Percentiles rank a stretch among this genome's conserved stretches.
Evolutionary conservation across 768 basidiomycete species (phyloP).

Genomic region (Daedalea quercina): DNA sequence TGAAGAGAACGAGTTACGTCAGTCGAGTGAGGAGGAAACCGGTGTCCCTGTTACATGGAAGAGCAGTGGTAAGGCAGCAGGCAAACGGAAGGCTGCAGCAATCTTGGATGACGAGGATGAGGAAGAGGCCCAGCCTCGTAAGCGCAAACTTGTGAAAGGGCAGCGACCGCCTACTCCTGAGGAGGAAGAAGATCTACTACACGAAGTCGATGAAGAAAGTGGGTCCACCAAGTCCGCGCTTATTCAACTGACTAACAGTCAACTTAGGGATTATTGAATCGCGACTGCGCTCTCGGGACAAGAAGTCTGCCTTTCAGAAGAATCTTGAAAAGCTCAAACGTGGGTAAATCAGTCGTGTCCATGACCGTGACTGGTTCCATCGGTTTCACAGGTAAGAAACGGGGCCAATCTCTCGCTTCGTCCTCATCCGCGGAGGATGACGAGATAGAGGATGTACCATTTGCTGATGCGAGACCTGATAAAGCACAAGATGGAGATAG

Average conservation of each 20-base stretch:
- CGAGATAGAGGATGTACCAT: constrained; percentile 17
- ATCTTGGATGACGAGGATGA: constrained; percentile 27
- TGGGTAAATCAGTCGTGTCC: constrained; percentile 24
- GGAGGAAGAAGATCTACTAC: constrained; percentile 36
- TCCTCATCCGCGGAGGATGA: constrained; percentile 25
- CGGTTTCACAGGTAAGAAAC: constrained; percentile 34
- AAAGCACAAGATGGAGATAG: background rate
- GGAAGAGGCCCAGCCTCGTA: constrained; percentile 28
- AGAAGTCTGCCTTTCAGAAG: constrained; percentile 52
- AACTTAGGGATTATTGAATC: constrained; percentile 60
- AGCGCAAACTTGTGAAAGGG: constrained; percentile 38
- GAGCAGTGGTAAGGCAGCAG: constrained; percentile 6
- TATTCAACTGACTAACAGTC: too few relatives aligned
- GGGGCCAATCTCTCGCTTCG: constrained; percentile 25
- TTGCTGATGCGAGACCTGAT: constrained; percentile 15
- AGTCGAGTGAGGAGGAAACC: constrained; percentile 2
- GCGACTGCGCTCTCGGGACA: constrained; percentile 57
- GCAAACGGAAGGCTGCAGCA: constrained; percentile 13
- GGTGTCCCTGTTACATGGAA: constrained; percentile 13
- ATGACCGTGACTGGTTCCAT: background rate
- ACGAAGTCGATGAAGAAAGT: constrained; percentile 55
- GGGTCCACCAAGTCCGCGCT: too few relatives aligned
- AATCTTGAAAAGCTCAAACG: constrained; percentile 63
- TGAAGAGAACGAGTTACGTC: constrained; percentile 3
- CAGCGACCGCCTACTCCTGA: constrained; percentile 33